Base-by-base conservation (phyloP, 805 yeast genomes). In the Suhomyces kilbournensis region DNA sequence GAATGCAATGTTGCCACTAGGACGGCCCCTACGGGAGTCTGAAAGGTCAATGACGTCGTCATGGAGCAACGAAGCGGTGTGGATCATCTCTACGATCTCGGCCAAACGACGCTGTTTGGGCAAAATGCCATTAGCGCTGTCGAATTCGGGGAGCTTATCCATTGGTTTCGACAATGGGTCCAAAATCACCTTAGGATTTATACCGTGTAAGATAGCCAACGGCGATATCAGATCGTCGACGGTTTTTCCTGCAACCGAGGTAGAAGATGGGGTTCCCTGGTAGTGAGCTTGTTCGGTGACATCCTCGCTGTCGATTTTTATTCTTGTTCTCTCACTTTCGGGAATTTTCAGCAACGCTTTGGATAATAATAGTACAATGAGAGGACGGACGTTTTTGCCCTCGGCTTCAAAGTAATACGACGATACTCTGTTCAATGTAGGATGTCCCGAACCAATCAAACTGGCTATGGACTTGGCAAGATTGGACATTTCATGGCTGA, bases 41-140 rank as follows among this genome's bases (percentile, higher is more conserved):
- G 92, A 83, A 45, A 85, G 78, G 71, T 94, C 99, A 61, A 94
- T 93, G 55, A 94, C 99, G 68, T 94, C 99, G 71, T 94, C 99
- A 68, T 94, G 99, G 50, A 94, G 78, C 57, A 94, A 74, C 10
- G 96, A 88, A 3, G 99, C 98, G 0, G 98, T 94, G 69, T 94
- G 99, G 58, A 94, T 94, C 96, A 94, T 89, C 71, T 94, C 99
- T 8, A 93, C 97, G 62, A 94, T 93, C 72, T 94, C 99, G 1
- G 99, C 98, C 51, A 94, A 77, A 53, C 99, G 80, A 58, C 98
- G 79, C 72, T 94, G 99, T 60, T 94, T 91, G 45, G 99, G 98
- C 53, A 93, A 75, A 47, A 94, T 90, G 1, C 97, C 97, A 60
- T 82, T 82, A 52, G 81, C 74, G 14, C 77, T 70, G 54, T 80